Evolutionary conservation across 257 asterid genomes (phyloP).

Genomic region (Perilla frutescens): DNA sequence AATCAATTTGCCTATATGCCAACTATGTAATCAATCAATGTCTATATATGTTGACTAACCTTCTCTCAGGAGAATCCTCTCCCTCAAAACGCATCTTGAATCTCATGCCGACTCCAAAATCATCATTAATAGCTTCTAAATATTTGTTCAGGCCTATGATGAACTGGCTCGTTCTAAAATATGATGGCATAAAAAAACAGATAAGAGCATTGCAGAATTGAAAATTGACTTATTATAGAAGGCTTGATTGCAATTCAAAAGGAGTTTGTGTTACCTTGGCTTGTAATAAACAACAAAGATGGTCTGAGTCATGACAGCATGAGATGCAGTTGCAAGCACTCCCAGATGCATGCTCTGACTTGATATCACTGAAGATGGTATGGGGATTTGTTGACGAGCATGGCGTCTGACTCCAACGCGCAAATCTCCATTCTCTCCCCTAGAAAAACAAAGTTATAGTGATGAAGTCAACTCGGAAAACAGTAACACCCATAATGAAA

Average conservation of each 20-base stretch:
- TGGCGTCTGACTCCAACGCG: constrained; percentile 78
- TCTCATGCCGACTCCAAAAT: constrained; percentile 75
- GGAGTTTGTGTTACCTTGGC: constrained; percentile 60
- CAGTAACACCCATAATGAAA: background rate
- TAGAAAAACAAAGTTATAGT: constrained; percentile 29
- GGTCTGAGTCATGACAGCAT: constrained; percentile 66
- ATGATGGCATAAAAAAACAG: background rate
- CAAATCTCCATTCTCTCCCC: constrained; percentile 73
- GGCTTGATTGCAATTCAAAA: constrained; percentile 6
- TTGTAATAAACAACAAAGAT: constrained; percentile 77
- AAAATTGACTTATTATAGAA: background rate
- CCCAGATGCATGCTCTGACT: constrained; percentile 92
- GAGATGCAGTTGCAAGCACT: constrained; percentile 86
- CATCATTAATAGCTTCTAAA: constrained; percentile 62
- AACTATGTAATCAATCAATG: constrained; percentile 4
- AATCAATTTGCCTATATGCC: background rate
- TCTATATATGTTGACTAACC: constrained; percentile 44
- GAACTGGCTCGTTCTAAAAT: constrained; percentile 77
- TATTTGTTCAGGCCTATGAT: constrained; percentile 76
- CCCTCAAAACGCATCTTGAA: constrained; percentile 83
- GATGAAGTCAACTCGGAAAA: constrained; percentile 17
- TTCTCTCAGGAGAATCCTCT: constrained; percentile 82
- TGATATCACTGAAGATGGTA: constrained; percentile 82
- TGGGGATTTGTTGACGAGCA: constrained; percentile 64
- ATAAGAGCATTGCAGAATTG: background rate